These are phyloP conservation scores for Rutstroemia sp. DNA, from an alignment of 2,329 filamentous ascomycete species.

Conservation along the genomic window DNA sequence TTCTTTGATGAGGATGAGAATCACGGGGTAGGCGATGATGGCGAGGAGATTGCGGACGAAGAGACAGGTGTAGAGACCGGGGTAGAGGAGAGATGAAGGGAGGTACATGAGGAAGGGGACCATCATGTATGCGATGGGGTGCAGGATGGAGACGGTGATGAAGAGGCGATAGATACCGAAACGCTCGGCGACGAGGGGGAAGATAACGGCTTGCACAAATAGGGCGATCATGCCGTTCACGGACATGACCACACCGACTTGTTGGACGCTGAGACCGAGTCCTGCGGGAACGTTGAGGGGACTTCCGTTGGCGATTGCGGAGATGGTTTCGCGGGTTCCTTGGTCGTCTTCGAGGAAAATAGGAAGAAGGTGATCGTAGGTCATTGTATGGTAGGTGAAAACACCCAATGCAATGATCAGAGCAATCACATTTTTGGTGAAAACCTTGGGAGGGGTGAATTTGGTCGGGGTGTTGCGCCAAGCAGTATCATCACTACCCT, in stretches of 20 bases:
- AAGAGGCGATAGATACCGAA: constrained; percentile 53
- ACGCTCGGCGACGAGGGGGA: constrained; percentile 50
- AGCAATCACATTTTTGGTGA: constrained; percentile 60
- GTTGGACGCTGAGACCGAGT: constrained; percentile 47
- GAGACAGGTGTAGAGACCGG: constrained; percentile 45
- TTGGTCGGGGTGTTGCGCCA: constrained; percentile 28
- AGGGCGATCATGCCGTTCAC: constrained; percentile 52
- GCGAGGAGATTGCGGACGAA: constrained; percentile 50
- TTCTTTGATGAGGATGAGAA: constrained; percentile 62
- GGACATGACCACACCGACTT: constrained; percentile 55
- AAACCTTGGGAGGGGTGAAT: constrained; percentile 34
- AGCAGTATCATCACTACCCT: constrained; percentile 23
- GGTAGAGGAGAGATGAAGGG: constrained; percentile 41
- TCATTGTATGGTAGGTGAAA: constrained; percentile 94
- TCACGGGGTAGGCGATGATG: constrained; percentile 56
- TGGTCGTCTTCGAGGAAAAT: constrained; percentile 85
- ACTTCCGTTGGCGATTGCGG: constrained; percentile 13
- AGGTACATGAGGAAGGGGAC: constrained; percentile 52
- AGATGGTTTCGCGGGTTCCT: constrained; percentile 24
- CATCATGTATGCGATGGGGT: constrained; percentile 53
- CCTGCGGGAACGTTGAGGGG: constrained; percentile 40
- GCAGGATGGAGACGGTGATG: constrained; percentile 49
- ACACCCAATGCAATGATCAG: constrained; percentile 78
- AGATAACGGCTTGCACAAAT: constrained; percentile 52
- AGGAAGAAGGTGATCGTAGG: constrained; percentile 82